phyloP scores from a whole-genome alignment of 163 green algal species.

The Botryococcus braunii region DNA sequence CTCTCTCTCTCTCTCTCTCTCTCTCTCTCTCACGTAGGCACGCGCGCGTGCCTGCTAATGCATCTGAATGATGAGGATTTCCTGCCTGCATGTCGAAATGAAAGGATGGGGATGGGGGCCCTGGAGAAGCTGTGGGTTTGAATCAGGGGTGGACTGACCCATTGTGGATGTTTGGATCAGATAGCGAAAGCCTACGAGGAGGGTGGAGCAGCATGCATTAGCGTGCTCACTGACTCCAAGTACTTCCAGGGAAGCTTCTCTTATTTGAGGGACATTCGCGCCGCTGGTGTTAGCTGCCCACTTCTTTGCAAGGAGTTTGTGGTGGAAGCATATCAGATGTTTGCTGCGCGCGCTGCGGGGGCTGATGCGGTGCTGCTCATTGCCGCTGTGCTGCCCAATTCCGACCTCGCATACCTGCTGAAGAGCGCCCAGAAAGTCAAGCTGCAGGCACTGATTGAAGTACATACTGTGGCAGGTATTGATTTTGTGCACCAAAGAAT shows the following conservation, averaged over 20 bases:
- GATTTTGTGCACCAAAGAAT: too few relatives aligned
- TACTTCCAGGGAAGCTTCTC: conserved; percentile 97
- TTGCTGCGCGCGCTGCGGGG: conserved; percentile 53
- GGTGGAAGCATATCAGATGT: conserved; percentile 92
- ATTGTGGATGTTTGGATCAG: conserved; percentile 13
- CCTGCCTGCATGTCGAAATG: too few relatives aligned
- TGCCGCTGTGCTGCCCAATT: conserved; percentile 90
- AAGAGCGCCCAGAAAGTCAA: conserved; percentile 51
- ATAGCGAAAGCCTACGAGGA: conserved; percentile 88
- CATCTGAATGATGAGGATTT: too few relatives aligned
- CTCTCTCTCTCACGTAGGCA: too few relatives aligned
- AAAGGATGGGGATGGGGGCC: too few relatives aligned
- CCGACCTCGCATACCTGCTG: conserved; percentile 74
- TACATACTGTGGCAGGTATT: conserved; percentile 73
- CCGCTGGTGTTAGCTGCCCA: conserved; percentile 74
- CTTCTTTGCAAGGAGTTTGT: conserved; percentile 99
- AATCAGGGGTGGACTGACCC: not conserved
- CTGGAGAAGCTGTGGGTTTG: too few relatives aligned
- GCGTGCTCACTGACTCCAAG: conserved; percentile 90
- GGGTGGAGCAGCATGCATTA: conserved; percentile 90
- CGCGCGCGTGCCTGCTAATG: too few relatives aligned
- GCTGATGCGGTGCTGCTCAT: conserved; percentile 97
- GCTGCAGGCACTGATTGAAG: conserved; percentile 80
- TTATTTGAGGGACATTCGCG: conserved; percentile 80
- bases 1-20: too few relatives aligned